A percentile compares a stretch with the other conserved stretches of the same genome.
These are phyloP conservation scores for Pichia membranifaciens DNA, from an alignment of 805 yeast species.

Conservation along the genomic window DNA sequence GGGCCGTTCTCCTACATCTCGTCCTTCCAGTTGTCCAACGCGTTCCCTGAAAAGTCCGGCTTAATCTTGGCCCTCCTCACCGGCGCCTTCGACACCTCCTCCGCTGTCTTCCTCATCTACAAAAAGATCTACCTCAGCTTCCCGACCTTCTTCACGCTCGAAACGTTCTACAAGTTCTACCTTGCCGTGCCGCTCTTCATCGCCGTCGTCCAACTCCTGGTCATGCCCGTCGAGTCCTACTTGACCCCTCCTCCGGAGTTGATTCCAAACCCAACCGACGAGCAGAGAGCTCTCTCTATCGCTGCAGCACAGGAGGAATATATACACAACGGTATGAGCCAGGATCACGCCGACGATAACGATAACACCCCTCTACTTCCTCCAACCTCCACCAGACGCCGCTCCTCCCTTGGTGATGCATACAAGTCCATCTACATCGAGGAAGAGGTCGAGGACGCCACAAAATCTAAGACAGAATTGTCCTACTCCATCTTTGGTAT, in stretches of 20 bases:
- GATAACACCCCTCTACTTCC: background rate
- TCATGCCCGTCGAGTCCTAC: conserved; percentile 49
- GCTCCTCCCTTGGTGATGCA: conserved; percentile 54
- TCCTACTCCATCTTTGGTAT: conserved; percentile 48
- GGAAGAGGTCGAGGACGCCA: conserved; percentile 38
- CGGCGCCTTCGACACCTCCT: conserved; percentile 56
- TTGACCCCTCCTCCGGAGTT: conserved; percentile 35
- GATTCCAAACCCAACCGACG: conserved; percentile 28
- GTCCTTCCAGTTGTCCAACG: conserved; percentile 50
- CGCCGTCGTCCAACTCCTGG: conserved; percentile 36
- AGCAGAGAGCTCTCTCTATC: conserved; percentile 23
- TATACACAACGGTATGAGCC: conserved; percentile 14
- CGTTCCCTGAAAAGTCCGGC: conserved; percentile 51
- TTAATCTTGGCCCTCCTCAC: conserved; percentile 47
- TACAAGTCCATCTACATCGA: conserved; percentile 47
- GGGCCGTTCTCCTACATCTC: conserved; percentile 55
- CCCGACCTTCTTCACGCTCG: conserved; percentile 34
- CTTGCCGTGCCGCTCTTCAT: conserved; percentile 46
- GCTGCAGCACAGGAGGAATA: conserved; percentile 25
- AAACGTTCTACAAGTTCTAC: conserved; percentile 41
- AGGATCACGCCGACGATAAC: too few relatives aligned
- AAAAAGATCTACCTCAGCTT: conserved; percentile 34
- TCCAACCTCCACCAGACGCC: conserved; percentile 26
- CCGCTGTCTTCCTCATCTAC: conserved; percentile 48
- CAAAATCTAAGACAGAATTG: conserved; percentile 22